Evolutionary conservation across 164 flowering plant genomes (phyloP).

Genomic region (Piper betle): DNA sequence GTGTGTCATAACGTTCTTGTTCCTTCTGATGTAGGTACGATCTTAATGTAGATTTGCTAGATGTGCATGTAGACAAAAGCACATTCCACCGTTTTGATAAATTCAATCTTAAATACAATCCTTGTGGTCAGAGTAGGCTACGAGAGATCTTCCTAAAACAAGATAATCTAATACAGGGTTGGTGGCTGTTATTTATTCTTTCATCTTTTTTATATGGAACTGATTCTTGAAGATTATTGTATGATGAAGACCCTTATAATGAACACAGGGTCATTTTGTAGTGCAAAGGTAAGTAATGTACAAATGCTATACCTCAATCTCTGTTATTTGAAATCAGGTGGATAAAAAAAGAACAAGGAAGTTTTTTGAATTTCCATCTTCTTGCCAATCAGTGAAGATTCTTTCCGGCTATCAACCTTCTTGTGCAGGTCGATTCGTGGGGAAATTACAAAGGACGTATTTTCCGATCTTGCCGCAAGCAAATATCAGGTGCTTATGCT

Average conservation of each 20-base stretch:
- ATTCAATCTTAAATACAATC: slow-evolving; percentile 97
- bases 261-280: too few species aligned
- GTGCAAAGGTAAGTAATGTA: too few species aligned
- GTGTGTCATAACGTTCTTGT: not conserved
- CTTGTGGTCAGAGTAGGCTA: slow-evolving; percentile 99
- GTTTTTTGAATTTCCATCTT: too few species aligned
- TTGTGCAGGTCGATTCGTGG: slow-evolving; percentile 79
- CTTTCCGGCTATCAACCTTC: not conserved
- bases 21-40: slow-evolving; percentile 46
- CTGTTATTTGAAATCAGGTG: not conserved
- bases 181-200: not conserved
- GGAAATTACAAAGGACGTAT: slow-evolving; percentile 91
- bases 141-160: slow-evolving; percentile 96
- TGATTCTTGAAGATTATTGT: too few species aligned
- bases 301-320: too few species aligned
- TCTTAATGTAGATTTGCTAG: slow-evolving; percentile 92
- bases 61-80: slow-evolving; percentile 99
- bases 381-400: not conserved
- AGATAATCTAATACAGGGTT: slow-evolving; percentile 97
- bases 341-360: too few species aligned
- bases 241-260: too few species aligned
- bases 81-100: slow-evolving; percentile 99
- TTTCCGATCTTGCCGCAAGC: slow-evolving; percentile 79
- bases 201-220: not conserved
- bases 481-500: slow-evolving; percentile 71